These are phyloP conservation scores for Aquilaria agallochum DNA, from an alignment of 441 rosid genomes.

Conservation along the genomic window DNA sequence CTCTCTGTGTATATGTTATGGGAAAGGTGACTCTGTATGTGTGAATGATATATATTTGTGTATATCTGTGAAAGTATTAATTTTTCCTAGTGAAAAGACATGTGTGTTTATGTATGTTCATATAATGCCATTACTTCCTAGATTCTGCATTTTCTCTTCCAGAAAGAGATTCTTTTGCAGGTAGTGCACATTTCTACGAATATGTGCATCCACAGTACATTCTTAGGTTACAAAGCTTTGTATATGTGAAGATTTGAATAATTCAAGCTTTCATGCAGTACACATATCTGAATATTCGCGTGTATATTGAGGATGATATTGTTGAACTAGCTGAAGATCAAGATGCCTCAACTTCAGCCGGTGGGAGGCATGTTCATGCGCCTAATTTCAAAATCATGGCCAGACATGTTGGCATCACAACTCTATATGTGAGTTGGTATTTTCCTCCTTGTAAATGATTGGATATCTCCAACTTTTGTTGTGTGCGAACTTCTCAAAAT, in stretches of 20 bases:
- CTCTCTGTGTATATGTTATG: too few species aligned
- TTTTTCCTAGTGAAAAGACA: too few species aligned
- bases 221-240: constrained; percentile 2
- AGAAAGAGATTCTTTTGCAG: too few species aligned
- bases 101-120: too few species aligned
- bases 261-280: constrained; percentile 47
- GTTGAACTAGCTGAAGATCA: constrained; percentile 51
- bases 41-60: too few species aligned
- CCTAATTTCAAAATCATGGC: constrained; percentile 61
- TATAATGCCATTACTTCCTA: too few species aligned
- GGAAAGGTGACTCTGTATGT: too few species aligned
- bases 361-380: constrained; percentile 32
- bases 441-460: constrained; percentile 6
- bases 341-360: constrained; percentile 35
- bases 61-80: too few species aligned
- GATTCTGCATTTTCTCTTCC: too few species aligned
- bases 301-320: constrained; percentile 65
- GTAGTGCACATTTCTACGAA: constrained; percentile 12
- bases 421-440: constrained; percentile 62
- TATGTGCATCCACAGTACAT: constrained; percentile 10
- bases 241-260: too few species aligned
- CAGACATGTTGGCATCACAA: constrained; percentile 75
- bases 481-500: constrained; percentile 5
- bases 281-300: constrained; percentile 67
- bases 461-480: constrained; percentile 6